Percentiles rank a stretch among this genome's conserved stretches.
phyloP scores from a whole-genome alignment of 2,329 filamentous ascomycete genomes.

The Xenoacremonium recifei region DNA sequence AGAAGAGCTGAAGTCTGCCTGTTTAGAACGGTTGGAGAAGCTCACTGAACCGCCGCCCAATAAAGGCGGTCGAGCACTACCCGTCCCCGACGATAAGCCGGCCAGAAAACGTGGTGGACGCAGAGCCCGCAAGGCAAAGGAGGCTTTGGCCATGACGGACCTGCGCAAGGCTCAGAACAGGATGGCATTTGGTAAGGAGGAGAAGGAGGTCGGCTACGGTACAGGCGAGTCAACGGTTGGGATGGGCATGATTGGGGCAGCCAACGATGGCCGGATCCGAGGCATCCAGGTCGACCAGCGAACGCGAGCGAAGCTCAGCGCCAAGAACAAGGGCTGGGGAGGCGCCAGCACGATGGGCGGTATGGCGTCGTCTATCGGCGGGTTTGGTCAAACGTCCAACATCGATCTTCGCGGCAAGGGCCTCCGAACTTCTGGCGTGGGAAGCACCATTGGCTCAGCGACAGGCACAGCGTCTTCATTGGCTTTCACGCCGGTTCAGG shows the following conservation, averaged over 20 bases:
- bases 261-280: conserved; percentile 85
- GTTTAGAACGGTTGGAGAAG: conserved; percentile 85
- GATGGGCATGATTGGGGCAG: conserved; percentile 91
- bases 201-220: conserved; percentile 89
- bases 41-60: conserved; percentile 89
- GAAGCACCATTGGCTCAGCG: conserved; percentile 58
- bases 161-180: conserved; percentile 94
- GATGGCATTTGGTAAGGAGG: conserved; percentile 93
- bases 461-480: conserved; percentile 82
- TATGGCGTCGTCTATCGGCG: conserved; percentile 77
- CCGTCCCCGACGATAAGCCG: conserved; percentile 93
- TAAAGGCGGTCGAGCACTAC: conserved; percentile 81
- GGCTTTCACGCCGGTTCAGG: conserved; percentile 92
- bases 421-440: conserved; percentile 78
- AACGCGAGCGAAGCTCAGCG: conserved; percentile 87
- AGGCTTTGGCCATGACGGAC: conserved; percentile 95
- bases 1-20: conserved; percentile 77
- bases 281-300: conserved; percentile 87
- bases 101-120: conserved; percentile 88
- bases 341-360: conserved; percentile 63
- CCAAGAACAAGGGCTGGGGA: conserved; percentile 96
- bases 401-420: conserved; percentile 76
- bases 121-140: conserved; percentile 89
- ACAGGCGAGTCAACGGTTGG: conserved; percentile 81
- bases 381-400: conserved; percentile 67